Evolutionary conservation across 495 filamentous ascomycete genomes (phyloP).

Genomic region (Podospora didyma): DNA sequence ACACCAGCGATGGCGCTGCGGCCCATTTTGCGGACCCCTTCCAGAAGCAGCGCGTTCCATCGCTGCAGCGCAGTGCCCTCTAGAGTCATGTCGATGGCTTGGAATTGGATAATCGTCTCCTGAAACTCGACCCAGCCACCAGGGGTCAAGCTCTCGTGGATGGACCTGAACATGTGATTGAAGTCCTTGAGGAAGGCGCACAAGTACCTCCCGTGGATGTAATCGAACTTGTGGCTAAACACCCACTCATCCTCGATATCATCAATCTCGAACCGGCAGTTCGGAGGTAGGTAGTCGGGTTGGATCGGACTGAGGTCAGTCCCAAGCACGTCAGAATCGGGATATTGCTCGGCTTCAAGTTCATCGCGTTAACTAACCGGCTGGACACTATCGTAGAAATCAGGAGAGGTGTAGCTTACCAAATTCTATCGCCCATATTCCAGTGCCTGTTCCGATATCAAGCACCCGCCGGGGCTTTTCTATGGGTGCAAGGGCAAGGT

Average conservation of each 20-base stretch:
- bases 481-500: slow-evolving; percentile 40
- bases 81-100: slow-evolving; percentile 24
- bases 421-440: slow-evolving; percentile 44
- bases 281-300: slow-evolving; percentile 40
- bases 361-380: not conserved
- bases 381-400: not conserved
- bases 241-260: slow-evolving; percentile 50
- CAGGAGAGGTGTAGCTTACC: slow-evolving; percentile 14
- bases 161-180: slow-evolving; percentile 36
- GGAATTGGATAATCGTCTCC: slow-evolving; percentile 35
- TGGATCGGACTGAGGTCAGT: slow-evolving; percentile 48
- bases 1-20: slow-evolving; percentile 15
- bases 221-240: slow-evolving; percentile 42
- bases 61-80: slow-evolving; percentile 25
- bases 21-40: slow-evolving; percentile 22
- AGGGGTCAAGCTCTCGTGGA: slow-evolving; percentile 40
- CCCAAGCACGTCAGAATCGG: slow-evolving; percentile 30
- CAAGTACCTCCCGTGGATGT: slow-evolving; percentile 35
- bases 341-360: slow-evolving; percentile 17
- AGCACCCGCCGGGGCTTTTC: slow-evolving; percentile 35
- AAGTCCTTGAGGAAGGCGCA: slow-evolving; percentile 30
- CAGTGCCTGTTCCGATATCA: slow-evolving; percentile 42
- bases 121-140: slow-evolving; percentile 51
- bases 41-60: slow-evolving; percentile 29
- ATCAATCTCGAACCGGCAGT: slow-evolving; percentile 46